Evolutionary conservation across 1,284 basidiomycete species (phyloP), one percentile per base, ranked within the genome.

Genomic region (Sparassis latifolia): DNA sequence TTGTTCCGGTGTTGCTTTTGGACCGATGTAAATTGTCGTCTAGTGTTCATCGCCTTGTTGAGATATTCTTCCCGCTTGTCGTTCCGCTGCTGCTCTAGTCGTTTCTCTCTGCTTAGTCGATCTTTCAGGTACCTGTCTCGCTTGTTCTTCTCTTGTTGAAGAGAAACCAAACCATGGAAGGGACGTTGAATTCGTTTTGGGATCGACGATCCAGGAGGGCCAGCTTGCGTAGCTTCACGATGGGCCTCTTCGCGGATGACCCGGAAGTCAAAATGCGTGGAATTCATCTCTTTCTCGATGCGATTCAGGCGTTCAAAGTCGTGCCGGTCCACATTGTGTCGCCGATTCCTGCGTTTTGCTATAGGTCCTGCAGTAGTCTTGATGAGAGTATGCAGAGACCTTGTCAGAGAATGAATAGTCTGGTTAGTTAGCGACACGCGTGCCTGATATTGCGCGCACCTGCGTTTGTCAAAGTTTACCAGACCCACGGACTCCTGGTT

Each of bases 381-480:
- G 48, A 89, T 76, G 20, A 91, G 68, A 53, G 80, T 77, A 63
- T 76, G 80, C 29, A 89, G 65, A 55, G 86, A 79, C 58, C 87
- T 89, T 20, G 20, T 20, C 20, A 20, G 20, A 20, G 20, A 20
- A 20, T 20, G 20, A 20, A 55, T 0, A 43, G 54, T 9, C 41
- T 29, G 33, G 29, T 6, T 2, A 48, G 42, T 42, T 37, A 53
- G 48, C 44, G 53, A 42, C 44, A 49, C 52, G 29, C 2, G 6
- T 42, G 12, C 28, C 49, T 43, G 28, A 3, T 42, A 33, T 32
- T 37, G 42, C 28, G 58, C 72, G 54, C 56, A 88, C 87, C 89
- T 79, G 55, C 89, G 78, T 62, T 91, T 91, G 56, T 89, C 85
- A 56, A 90, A 80, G 61, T 89, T 90, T 47, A 92, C 76, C 38